Base-by-base conservation (phyloP, 352 stramenopile species). In the Globisporangium barbulae region DNA sequence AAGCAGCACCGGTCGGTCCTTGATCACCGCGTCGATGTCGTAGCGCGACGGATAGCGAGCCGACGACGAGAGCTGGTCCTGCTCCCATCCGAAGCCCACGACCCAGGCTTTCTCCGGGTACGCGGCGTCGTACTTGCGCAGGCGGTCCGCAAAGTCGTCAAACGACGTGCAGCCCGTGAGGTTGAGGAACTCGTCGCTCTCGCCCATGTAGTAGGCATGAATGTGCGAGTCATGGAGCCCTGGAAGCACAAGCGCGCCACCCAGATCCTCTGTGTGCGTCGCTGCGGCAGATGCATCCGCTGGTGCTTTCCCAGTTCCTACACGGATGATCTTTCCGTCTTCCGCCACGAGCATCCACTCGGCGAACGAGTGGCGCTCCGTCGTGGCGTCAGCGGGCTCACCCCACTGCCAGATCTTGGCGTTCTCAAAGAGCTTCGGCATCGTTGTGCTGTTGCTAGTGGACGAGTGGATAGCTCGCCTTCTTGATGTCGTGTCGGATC, bases 161-260 rank as follows among this genome's bases (percentile, higher is more conserved):
- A 93, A 93, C 8, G 84, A 96, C 39, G 49, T 31, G 59, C 85
- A 94, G 15, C 81, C 79, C 54, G 77, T 73, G 41, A 97, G 73
- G 57, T 96, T 78, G 42, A 97, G 76, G 73, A 90, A 96, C 69
- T 92, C 76, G 56, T 80, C 76, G 56, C 75, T 91, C 67, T 97
- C 87, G 22, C 89, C 89, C 65, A 93, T 73, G 67, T 86, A 83
- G 53, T 88, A 91, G 28, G 93, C 78, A 67, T 97, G 90, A 39
- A 97, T 92, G 59, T 97, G 90, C 52, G 89, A 78, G 71, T 97
- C 90, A 19, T 94, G 84, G 17, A 97, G 78, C 3, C 90, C 90
- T 2, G 90, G 90, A 7, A 97, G 71, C 60, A 97, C 85, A 31
- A 92, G 68, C 35, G 73, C 69, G 15, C 75, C 79, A 2, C 67